phyloP scores from a whole-genome alignment of 163 green algal species.

The Scenedesmus sp. region DNA sequence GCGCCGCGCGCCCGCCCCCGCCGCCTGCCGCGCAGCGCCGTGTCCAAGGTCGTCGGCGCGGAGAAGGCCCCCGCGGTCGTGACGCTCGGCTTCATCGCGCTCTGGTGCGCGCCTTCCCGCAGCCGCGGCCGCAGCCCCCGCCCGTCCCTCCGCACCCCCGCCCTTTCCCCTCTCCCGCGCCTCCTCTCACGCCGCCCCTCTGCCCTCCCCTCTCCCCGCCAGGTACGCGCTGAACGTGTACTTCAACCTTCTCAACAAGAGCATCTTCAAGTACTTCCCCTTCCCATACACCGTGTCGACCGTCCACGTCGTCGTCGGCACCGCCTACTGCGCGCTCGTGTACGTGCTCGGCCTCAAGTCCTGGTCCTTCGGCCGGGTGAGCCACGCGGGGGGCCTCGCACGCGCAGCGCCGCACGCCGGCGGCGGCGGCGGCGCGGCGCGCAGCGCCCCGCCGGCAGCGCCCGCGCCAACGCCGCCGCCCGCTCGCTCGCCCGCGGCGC shows the following conservation, averaged over 20 bases:
- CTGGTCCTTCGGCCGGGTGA: slow-evolving; percentile 87
- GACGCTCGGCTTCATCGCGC: slow-evolving; percentile 79
- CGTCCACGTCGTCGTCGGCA: slow-evolving; percentile 95
- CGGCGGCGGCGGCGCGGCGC: too few species aligned
- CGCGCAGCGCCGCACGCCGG: too few species aligned
- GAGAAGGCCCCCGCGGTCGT: slow-evolving; percentile 73
- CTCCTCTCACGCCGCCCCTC: neutral
- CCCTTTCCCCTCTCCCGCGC: neutral
- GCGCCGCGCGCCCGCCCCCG: neutral
- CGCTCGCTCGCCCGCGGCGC: too few species aligned
- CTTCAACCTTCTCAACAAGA: slow-evolving; percentile 99
- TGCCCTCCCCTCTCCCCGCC: neutral
- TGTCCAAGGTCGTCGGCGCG: slow-evolving; percentile 78
- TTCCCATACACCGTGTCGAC: slow-evolving; percentile 98
- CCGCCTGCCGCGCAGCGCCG: slow-evolving; percentile 58
- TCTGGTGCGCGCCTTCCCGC: slow-evolving; percentile 86
- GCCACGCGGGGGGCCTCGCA: neutral
- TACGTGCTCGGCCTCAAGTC: slow-evolving; percentile 92
- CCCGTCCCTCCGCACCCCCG: too few species aligned
- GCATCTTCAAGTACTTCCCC: slow-evolving; percentile 99
- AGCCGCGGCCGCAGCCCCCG: too few species aligned
- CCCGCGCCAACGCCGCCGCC: too few species aligned
- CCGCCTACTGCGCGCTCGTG: slow-evolving; percentile 88
- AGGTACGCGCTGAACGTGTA: slow-evolving; percentile 95
- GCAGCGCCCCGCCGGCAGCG: too few species aligned